A percentile compares a stretch with the other conserved stretches of the same genome.
phyloP scores from a whole-genome alignment of 371 early-diverging fungal species.

The Rhizopus microsporus region DNA sequence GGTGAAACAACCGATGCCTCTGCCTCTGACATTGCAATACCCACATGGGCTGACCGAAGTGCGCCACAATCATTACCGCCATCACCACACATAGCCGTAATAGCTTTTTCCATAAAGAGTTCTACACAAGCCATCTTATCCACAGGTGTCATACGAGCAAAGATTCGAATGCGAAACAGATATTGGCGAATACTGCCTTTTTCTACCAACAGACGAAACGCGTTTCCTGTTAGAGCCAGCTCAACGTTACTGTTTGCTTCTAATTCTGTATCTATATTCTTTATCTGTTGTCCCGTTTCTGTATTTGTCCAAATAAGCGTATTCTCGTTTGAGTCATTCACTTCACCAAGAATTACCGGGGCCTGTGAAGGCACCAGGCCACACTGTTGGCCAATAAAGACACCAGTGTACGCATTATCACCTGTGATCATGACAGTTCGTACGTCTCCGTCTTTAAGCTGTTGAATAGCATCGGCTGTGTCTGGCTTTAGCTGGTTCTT shows the following conservation, averaged over 20 bases:
- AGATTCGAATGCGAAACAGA: slow-evolving; percentile 61
- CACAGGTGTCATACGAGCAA: slow-evolving; percentile 78
- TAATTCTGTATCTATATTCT: slow-evolving; percentile 11
- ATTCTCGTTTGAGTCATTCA: slow-evolving; percentile 79
- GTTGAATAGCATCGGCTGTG: slow-evolving; percentile 64
- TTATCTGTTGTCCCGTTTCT: slow-evolving; percentile 18
- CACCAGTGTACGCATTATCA: slow-evolving; percentile 83
- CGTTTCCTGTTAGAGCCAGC: slow-evolving; percentile 68
- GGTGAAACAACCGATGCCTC: slow-evolving; percentile 84
- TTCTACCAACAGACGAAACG: slow-evolving; percentile 52
- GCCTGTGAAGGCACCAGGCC: slow-evolving; percentile 27
- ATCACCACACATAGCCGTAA: slow-evolving; percentile 97
- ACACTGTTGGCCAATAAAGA: slow-evolving; percentile 61
- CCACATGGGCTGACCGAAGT: slow-evolving; percentile 89
- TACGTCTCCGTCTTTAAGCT: slow-evolving; percentile 77
- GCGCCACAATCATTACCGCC: slow-evolving; percentile 99
- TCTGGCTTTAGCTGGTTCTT: slow-evolving; percentile 81
- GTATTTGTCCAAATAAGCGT: slow-evolving; percentile 33
- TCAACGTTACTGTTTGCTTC: slow-evolving; percentile 34
- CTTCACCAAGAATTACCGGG: slow-evolving; percentile 65
- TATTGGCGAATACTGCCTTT: slow-evolving; percentile 34
- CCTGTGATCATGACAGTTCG: slow-evolving; percentile 91
- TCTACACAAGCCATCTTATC: slow-evolving; percentile 69
- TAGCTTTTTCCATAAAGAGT: slow-evolving; percentile 45
- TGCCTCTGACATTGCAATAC: slow-evolving; percentile 85